Evolutionary conservation across 441 rosid species (phyloP), one percentile per base, ranked within the genome.

Genomic region (Manihot esculenta): DNA sequence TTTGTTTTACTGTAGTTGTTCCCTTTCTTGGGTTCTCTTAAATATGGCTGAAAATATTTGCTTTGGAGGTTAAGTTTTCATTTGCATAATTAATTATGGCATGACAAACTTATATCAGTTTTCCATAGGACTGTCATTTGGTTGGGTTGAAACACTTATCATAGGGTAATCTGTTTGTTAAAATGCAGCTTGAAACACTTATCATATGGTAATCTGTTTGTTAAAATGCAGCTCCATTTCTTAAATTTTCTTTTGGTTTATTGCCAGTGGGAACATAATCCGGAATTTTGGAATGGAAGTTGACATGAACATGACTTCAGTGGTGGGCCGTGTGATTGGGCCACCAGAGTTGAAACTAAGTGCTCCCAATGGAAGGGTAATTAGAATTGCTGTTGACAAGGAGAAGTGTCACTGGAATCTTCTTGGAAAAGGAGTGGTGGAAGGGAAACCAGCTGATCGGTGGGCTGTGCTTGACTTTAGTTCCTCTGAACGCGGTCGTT

Each of bases 401-500:
- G 83, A 82, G 24, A 87, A 82, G 38, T 81, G 92, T 60, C 96
- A 90, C 3, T 94, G 99, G 99, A 94, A 90, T 79, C 86, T 94
- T 68, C 78, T 87, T 53, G 79, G 73, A 27, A 89, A 70, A 54
- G 86, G 88, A 38, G 81, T 94, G 50, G 87, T 88, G 10, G 89
- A 83, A 72, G 97, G 99, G 33, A 89, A 81, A 76, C 58, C 81
- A 58, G 67, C 89, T 45, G 79, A 89, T 10, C 70, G 87, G 10
- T 94, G 97, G 97, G 97, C 84, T 76, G 74, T 89, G 21, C 56
- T 94, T 35, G 88, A 94, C 75, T 87, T 94, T 69, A 92, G 81
- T 9, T 66, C 63, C 3, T 60, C 5, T 49, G 94, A 90, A 7
- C 73, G 68, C 7, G 56, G 48, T 67, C 3, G n/a, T 17, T 3